Percentiles rank a stretch among this genome's conserved stretches.
Evolutionary conservation across 352 stramenopile genomes (phyloP).

Genomic region (Elongisporangium undulatum): DNA sequence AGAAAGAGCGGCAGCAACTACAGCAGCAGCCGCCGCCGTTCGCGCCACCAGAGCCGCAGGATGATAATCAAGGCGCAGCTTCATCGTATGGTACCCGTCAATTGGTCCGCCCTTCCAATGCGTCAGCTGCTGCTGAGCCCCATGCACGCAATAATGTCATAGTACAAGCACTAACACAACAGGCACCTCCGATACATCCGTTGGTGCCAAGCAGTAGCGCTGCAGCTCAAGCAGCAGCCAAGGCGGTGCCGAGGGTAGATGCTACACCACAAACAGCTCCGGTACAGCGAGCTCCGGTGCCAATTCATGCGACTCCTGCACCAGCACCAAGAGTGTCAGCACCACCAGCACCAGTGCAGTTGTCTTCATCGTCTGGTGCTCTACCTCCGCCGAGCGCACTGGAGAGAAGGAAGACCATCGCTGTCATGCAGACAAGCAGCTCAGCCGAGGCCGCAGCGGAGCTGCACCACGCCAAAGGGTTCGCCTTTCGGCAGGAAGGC

Average conservation of each 20-base stretch:
- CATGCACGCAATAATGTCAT: not conserved
- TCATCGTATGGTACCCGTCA: not conserved
- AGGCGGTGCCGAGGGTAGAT: not conserved
- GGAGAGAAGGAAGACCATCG: conserved; percentile 19
- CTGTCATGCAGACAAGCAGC: conserved; percentile 14
- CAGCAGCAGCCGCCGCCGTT: conserved; percentile 19
- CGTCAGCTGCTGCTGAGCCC: not conserved
- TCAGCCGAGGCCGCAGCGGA: conserved; percentile 27
- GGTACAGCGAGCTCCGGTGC: not conserved
- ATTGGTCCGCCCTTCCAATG: not conserved
- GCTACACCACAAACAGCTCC: not conserved
- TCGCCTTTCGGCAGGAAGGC: conserved; percentile 71
- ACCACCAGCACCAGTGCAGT: not conserved
- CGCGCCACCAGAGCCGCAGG: conserved; percentile 10
- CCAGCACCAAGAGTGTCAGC: not conserved
- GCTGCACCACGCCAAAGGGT: conserved; percentile 55
- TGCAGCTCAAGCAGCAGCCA: not conserved
- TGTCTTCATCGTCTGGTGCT: not conserved
- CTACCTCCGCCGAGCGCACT: not conserved
- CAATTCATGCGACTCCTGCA: not conserved
- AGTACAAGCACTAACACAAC: not conserved
- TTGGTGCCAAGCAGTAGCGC: not conserved
- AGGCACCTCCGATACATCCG: not conserved
- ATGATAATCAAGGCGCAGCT: conserved; percentile 6
- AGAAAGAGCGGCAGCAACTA: conserved; percentile 23